phyloP scores from a whole-genome alignment of 169 alveolate genomes.

The Plasmodium coatneyi region DNA sequence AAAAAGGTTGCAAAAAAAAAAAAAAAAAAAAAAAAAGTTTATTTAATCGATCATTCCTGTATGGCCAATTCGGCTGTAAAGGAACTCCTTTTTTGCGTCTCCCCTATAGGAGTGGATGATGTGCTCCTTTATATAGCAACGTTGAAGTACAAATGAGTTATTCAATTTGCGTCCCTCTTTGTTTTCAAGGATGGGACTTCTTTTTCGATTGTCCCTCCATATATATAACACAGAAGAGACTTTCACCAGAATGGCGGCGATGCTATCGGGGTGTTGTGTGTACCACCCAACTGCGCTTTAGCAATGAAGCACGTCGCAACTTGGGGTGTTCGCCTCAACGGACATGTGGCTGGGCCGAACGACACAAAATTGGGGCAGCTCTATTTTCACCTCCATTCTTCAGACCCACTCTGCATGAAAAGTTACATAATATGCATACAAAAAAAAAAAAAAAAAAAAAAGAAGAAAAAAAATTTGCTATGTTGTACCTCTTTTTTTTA shows the following conservation, averaged over 20 bases:
- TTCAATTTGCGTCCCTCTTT: not conserved
- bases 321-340: too few relatives aligned
- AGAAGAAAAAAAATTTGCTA: too few relatives aligned
- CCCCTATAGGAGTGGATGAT: not conserved
- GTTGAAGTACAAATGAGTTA: not conserved
- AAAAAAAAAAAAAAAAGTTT: not conserved
- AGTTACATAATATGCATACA: not conserved
- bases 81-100: not conserved
- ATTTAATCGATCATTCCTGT: not conserved
- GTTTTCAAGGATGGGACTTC: not conserved
- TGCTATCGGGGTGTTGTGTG: too few relatives aligned
- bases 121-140: not conserved
- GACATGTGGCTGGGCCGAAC: not conserved
- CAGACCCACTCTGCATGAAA: not conserved
- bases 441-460: not conserved
- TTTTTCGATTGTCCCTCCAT: not conserved
- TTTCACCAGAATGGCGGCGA: too few relatives aligned
- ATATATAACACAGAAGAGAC: not conserved
- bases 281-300: too few relatives aligned
- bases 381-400: not conserved
- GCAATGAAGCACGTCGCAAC: too few relatives aligned
- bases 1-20: not conserved
- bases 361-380: not conserved
- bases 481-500: too few relatives aligned
- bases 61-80: not conserved